Evolutionary conservation across 2,329 filamentous ascomycete genomes (phyloP).

Genomic region (Emmonsia crescens): DNA sequence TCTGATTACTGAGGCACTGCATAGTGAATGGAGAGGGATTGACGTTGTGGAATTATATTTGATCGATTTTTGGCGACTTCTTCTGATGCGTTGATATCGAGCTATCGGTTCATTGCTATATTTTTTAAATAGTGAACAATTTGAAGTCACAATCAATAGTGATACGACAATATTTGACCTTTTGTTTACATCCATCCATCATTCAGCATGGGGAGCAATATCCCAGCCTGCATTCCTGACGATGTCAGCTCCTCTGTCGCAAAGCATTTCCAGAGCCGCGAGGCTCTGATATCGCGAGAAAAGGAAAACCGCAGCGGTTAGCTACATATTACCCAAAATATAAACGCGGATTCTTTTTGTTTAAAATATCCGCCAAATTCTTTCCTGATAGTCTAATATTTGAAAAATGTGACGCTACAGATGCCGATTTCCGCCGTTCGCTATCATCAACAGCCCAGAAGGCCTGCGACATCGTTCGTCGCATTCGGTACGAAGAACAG

Average conservation of each 20-base stretch:
- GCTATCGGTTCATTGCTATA: background rate
- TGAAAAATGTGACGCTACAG: conserved; percentile 10
- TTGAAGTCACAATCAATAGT: background rate
- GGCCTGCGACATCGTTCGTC: conserved; percentile 68
- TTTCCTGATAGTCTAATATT: background rate
- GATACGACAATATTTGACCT: background rate
- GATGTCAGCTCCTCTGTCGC: conserved; percentile 1
- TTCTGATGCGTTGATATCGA: background rate
- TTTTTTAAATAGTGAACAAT: background rate
- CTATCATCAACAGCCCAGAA: conserved; percentile 68
- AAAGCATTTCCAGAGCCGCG: conserved; percentile 5
- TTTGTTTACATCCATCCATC: background rate
- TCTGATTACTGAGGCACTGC: background rate
- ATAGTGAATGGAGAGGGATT: background rate
- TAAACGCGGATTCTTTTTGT: background rate
- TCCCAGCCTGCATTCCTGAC: background rate
- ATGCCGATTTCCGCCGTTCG: conserved; percentile 28
- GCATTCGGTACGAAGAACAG: conserved; percentile 69
- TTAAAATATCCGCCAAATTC: background rate
- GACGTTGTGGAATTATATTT: background rate
- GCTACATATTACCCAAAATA: background rate
- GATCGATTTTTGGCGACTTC: background rate
- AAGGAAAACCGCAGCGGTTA: conserved; percentile 11
- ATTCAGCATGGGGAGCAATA: background rate
- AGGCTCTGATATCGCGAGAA: conserved; percentile 9